Percentiles rank a stretch among this genome's conserved stretches.
phyloP scores from a whole-genome alignment of 1,284 basidiomycete species.

The Cutaneotrichosporon cutaneum region DNA sequence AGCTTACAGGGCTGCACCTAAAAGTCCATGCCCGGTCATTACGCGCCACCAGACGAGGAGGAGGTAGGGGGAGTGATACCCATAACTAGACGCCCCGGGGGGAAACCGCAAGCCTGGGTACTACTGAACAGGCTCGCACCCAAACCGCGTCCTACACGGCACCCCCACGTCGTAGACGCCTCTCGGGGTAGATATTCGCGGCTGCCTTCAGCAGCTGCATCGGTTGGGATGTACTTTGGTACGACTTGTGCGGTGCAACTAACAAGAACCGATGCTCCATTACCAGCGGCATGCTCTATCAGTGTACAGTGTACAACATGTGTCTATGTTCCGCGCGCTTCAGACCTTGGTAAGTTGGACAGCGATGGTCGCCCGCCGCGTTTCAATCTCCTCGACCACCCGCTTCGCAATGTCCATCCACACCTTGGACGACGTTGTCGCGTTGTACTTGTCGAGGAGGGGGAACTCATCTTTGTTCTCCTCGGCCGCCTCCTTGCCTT shows the following conservation, averaged over 20 bases:
- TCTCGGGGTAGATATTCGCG: constrained; percentile 11
- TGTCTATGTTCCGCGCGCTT: background rate
- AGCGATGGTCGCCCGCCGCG: constrained; percentile 22
- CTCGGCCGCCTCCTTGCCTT: background rate
- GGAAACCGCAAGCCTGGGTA: constrained; percentile 7
- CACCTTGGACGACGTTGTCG: constrained; percentile 50
- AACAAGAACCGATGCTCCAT: background rate
- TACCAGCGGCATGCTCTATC: background rate
- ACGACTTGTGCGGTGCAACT: background rate
- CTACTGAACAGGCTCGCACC: constrained; percentile 4
- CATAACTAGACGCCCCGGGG: constrained; percentile 11
- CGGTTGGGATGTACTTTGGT: constrained; percentile 12
- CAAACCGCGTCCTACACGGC: constrained; percentile 13
- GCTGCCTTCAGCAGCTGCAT: background rate
- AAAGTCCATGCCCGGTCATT: background rate
- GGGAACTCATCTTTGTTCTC: constrained; percentile 33
- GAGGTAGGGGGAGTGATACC: constrained; percentile 8
- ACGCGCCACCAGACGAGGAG: background rate
- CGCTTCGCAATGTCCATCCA: constrained; percentile 48
- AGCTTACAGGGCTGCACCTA: background rate
- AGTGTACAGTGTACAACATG: constrained; percentile 1
- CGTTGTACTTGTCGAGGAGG: constrained; percentile 50
- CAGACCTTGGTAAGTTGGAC: background rate
- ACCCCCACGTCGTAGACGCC: constrained; percentile 13
- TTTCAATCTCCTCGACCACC: constrained; percentile 33